These are phyloP conservation scores for Colletotrichum falcatum DNA, from an alignment of 2,329 filamentous ascomycete species.

Conservation along the genomic window DNA sequence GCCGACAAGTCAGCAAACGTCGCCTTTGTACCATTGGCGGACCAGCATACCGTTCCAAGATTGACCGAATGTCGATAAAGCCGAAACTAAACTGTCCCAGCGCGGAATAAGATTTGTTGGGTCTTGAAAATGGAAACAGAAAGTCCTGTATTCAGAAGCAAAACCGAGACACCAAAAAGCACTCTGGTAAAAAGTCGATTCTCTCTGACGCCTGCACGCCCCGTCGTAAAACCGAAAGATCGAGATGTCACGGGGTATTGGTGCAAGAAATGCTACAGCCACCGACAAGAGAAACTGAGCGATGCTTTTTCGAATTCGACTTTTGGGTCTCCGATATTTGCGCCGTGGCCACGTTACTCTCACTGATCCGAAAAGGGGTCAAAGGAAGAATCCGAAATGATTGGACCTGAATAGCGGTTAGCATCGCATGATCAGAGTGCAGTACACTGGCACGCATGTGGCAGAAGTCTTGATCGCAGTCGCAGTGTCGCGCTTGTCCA, in stretches of 20 bases:
- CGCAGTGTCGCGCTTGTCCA: background rate
- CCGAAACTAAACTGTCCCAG: constrained; percentile 2
- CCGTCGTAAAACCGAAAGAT: constrained; percentile 44
- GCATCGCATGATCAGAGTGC: background rate
- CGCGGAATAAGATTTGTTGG: constrained; percentile 37
- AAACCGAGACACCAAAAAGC: constrained; percentile 53
- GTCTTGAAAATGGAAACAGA: constrained; percentile 49
- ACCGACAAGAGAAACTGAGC: constrained; percentile 40
- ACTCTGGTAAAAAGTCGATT: constrained; percentile 52
- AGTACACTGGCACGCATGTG: background rate
- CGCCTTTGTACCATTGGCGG: background rate
- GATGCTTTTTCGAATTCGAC: constrained; percentile 42
- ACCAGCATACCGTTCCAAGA: constrained; percentile 13
- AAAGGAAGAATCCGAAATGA: constrained; percentile 38
- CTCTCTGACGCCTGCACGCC: constrained; percentile 57
- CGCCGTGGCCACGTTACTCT: constrained; percentile 44
- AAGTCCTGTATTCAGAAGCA: constrained; percentile 52
- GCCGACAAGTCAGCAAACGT: background rate
- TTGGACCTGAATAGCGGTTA: constrained; percentile 30
- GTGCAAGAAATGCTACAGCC: constrained; percentile 40
- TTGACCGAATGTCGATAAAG: constrained; percentile 11
- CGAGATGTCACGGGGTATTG: constrained; percentile 36
- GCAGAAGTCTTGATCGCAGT: constrained; percentile 17
- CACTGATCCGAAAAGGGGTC: constrained; percentile 48
- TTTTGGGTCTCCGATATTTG: constrained; percentile 39